These are phyloP conservation scores for Penicillium sp. DNA, from an alignment of 2,329 filamentous ascomycete species.

Conservation along the genomic window DNA sequence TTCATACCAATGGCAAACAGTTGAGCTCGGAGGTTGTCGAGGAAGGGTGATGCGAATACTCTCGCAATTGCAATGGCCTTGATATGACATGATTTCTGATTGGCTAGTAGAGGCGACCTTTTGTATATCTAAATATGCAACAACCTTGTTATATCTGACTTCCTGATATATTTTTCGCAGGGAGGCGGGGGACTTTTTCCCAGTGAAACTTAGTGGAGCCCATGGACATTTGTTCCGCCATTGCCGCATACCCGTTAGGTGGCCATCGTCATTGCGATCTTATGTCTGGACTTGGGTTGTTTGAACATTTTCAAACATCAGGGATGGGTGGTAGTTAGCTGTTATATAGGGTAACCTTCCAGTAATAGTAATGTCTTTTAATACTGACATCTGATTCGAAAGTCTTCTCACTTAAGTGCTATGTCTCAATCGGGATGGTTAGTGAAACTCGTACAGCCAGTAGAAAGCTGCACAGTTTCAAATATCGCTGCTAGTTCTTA, in stretches of 20 bases:
- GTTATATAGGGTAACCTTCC: too few relatives aligned
- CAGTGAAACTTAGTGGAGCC: not conserved
- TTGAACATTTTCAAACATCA: not conserved
- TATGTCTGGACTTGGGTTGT: not conserved
- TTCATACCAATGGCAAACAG: slow-evolving; percentile 25
- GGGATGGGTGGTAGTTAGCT: not conserved
- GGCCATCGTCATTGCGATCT: not conserved
- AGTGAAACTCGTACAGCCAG: not conserved
- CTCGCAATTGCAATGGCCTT: slow-evolving; percentile 26
- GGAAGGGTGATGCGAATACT: slow-evolving; percentile 22
- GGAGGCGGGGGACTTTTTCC: not conserved
- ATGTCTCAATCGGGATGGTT: not conserved
- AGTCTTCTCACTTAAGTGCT: not conserved
- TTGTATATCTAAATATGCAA: not conserved
- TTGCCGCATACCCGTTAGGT: not conserved
- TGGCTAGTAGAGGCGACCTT: not conserved
- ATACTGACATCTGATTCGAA: not conserved
- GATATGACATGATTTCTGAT: slow-evolving; percentile 21
- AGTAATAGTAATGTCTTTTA: not conserved
- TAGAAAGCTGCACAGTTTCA: not conserved
- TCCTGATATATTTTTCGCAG: not conserved
- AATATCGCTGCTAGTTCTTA: not conserved
- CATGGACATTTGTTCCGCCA: not conserved
- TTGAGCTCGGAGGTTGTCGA: slow-evolving; percentile 15
- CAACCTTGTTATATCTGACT: not conserved